Base-by-base conservation (phyloP, 129 eudicot species). In the Glebionis coronaria region DNA sequence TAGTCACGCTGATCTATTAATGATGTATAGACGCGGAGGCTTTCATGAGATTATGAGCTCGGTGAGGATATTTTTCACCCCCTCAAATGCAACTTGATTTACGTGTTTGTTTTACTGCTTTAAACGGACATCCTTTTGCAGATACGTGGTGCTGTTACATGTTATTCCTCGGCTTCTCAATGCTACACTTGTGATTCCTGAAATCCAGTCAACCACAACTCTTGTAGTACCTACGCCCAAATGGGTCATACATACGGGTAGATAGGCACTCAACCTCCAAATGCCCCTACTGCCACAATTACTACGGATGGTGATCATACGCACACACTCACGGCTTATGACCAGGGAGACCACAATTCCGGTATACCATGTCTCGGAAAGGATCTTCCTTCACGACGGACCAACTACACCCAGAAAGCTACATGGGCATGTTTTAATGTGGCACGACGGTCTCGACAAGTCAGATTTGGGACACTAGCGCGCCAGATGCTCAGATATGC, bases 31-130 rank as follows among this genome's bases (percentile, higher is more conserved):
- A 74, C 85, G 94, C 57, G 99, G 99, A 65, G 97, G 93, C 35
- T 94, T 94, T 79, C 99, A 94, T 59, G 97, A 94, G 83, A 89
- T 94, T 44, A 87, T 97, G 73, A 89, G 80, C 69, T 83, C 97
- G 65, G 99, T 94, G 70, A 84, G 95, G 61, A 63, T 3, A 46
- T 31, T 19, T 42, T 45, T 65, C 58, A 20, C 59, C 60, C 4
- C 69, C 35, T 65, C 10, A 61, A 56, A 12, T 65, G 56, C 46
- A 44, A 49, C 61, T 58, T 28, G 10, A 31, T 27, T 29, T 44
- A 15, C 46, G 7, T 19, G 9, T 29, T 15, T 57, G 42, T 9
- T 20, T 13, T 5, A 21, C 59, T 16, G 14, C 0, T 15, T 68
- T 20, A n/a, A 63, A 47, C 6, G 12, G 15, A 16, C 31, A 12